Base-by-base conservation (phyloP, 495 filamentous ascomycete genomes). In the Lasiosphaeriaceae sp. region DNA sequence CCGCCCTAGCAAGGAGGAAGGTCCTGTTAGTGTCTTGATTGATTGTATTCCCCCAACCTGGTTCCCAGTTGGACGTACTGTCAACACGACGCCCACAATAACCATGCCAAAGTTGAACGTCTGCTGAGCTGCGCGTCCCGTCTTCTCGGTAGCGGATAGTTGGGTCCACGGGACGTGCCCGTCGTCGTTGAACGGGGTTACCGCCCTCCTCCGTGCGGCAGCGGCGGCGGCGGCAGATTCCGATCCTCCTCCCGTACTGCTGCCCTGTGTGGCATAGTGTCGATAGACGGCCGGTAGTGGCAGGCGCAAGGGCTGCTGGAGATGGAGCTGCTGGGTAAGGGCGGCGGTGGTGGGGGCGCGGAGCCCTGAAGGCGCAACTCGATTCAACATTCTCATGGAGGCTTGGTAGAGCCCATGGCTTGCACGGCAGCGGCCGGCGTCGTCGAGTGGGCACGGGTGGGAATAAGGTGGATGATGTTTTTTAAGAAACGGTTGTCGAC, bases 111-210 rank as follows among this genome's bases (percentile, higher is more conserved):
- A 83, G 75, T 96, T 97, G 71, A 94, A 86, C 12, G 88, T 85
- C 62, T 97, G 94, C 68, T 96, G 92, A 11, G 90, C 90, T 22
- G 93, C 88, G 43, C 95, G 84, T 50, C 86, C 86, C 7, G 85
- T 85, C 68, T 97, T 97, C 70, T 97, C 92, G 48, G 76, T 67
- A 0, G 73, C 68, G 12, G 83, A 89, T 31, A 98, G 80, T 24
- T 92, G 79, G 0, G 75, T 72, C 94, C 94, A 97, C 41, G 83
- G 81, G 11, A 93, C 85, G 64, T 84, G 78, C 12, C 90, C 90
- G 70, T 90, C 83, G 59, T 96, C 91, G 59, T 88, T 92, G 61
- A 88, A 79, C 1, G 93, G 83, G 3, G 90, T 93, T 19, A 97
- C 82, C 50, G 86, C 80, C 62, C 80, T 86, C 55, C 85, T 78